Percentiles rank a stretch among this genome's conserved stretches.
phyloP scores from a whole-genome alignment of 139 green algal genomes.

The Picochlorum sp. region DNA sequence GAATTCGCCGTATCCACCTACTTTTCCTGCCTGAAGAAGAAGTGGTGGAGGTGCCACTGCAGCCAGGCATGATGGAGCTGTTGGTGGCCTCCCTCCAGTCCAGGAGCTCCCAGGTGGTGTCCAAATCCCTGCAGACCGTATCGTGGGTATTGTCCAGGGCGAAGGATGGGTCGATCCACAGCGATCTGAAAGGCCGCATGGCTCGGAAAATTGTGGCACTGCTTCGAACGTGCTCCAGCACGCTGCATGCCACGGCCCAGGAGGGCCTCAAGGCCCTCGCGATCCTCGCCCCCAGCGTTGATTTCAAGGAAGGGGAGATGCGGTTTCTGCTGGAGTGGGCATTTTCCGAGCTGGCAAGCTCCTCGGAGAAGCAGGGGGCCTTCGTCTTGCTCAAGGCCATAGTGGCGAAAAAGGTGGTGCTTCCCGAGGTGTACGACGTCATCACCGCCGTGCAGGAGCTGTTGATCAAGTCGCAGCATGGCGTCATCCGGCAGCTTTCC shows the following conservation, averaged over 20 bases:
- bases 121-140: conserved; percentile 45
- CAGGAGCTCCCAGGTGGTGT: conserved; percentile 39
- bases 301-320: conserved; percentile 59
- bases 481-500: conserved; percentile 45
- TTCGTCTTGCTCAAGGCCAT: conserved; percentile 74
- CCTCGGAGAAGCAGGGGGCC: conserved; percentile 25
- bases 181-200: background rate
- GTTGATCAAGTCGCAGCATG: conserved; percentile 34
- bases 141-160: conserved; percentile 38
- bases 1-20: conserved; percentile 75
- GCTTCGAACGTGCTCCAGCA: conserved; percentile 45
- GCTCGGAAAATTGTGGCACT: conserved; percentile 36
- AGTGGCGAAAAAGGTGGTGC: conserved; percentile 59
- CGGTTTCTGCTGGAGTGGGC: conserved; percentile 62
- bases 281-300: conserved; percentile 44
- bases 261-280: conserved; percentile 65
- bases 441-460: conserved; percentile 64
- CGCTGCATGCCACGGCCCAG: conserved; percentile 50
- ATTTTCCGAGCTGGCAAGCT: conserved; percentile 62
- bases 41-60: too few relatives aligned
- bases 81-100: conserved; percentile 36
- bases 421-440: conserved; percentile 87
- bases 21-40: conserved; percentile 32
- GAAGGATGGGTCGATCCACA: conserved; percentile 37
- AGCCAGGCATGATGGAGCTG: too few relatives aligned